phyloP scores from a whole-genome alignment of 257 asterid genomes.

The Datura wrightii region DNA sequence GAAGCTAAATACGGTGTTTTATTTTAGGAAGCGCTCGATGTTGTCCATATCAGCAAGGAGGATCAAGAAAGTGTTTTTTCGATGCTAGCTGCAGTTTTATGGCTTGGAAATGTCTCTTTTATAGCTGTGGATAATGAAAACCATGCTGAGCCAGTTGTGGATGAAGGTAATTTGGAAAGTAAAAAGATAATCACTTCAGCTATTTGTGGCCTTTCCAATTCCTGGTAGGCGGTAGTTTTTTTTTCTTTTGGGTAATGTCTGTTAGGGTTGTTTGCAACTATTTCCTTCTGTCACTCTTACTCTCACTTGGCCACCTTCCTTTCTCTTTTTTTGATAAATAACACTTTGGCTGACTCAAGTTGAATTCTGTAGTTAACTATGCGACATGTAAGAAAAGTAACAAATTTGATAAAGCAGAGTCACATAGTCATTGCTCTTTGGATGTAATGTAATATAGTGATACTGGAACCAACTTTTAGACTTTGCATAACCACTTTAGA shows the following conservation, averaged over 20 bases:
- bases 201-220: not conserved
- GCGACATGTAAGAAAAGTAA: slow-evolving; percentile 3
- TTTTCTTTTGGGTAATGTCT: not conserved
- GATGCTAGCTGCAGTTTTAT: slow-evolving; percentile 94
- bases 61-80: slow-evolving; percentile 95
- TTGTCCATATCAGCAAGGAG: slow-evolving; percentile 85
- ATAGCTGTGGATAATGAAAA: slow-evolving; percentile 76
- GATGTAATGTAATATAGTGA: not conserved
- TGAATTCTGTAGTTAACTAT: not conserved
- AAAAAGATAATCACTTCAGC: slow-evolving; percentile 16
- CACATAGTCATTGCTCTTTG: not conserved
- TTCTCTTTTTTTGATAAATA: not conserved
- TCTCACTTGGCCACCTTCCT: slow-evolving; percentile 15
- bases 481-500: slow-evolving; percentile 18
- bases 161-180: slow-evolving; percentile 69
- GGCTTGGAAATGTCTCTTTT: slow-evolving; percentile 93
- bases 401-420: not conserved
- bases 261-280: not conserved
- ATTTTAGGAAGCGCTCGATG: slow-evolving; percentile 90
- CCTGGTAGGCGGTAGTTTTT: not conserved
- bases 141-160: slow-evolving; percentile 93
- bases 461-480: slow-evolving; percentile 12
- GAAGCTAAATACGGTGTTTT: slow-evolving; percentile 37
- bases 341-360: slow-evolving; percentile 22
- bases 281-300: not conserved